Base-by-base conservation (phyloP, 2,329 filamentous ascomycete species). In the Aspergillus calidoustus region DNA sequence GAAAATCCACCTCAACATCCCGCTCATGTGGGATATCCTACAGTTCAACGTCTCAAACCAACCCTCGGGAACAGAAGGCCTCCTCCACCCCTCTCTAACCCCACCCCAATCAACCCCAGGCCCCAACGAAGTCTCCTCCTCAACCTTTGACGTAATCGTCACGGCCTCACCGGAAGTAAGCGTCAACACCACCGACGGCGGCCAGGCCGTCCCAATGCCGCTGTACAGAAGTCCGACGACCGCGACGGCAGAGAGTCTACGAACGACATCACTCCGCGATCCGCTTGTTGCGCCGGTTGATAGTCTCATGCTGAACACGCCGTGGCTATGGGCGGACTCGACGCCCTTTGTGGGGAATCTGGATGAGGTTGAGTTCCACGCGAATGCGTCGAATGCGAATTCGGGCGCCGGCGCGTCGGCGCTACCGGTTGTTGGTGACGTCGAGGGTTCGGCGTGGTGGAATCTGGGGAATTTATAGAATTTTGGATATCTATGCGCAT, bases 21-120 rank as follows among this genome's bases (percentile, higher is more conserved):
- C 81, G 1, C 66, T 84, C 4, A 84, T 84, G 82, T 84, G 82
- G 82, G 80, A 83, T 43, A 80, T 84, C 9, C 69, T 84, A 4
- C 81, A 83, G 57, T 80, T 83, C 67, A 82, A 80, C 66, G 74
- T 73, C 7, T 71, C 77, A 0, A 75, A 79, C 43, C 31, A 44
- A 2, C 4, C 9, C 15, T 46, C 54, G 19, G 69, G 75, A 1
- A 71, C 71, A 0, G 72, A 76, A 3, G 77, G 80, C 3, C 70
- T 84, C 2, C 72, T 84, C 2, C 78, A 82, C 58, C 67, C 76
- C 1, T 81, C 81, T 0, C 76, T 83, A 3, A 64, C 62, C 0
- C 72, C 77, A 8, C 19, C 52, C 0, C 74, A 78, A 0, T 60
- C 72, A 1, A 28, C 73, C 1, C 66, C 70, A 2, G 73, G 23